Evolutionary conservation across 345 rosid genomes (phyloP), one percentile per base, ranked within the genome.

Genomic region (Aethionema arabicum): DNA sequence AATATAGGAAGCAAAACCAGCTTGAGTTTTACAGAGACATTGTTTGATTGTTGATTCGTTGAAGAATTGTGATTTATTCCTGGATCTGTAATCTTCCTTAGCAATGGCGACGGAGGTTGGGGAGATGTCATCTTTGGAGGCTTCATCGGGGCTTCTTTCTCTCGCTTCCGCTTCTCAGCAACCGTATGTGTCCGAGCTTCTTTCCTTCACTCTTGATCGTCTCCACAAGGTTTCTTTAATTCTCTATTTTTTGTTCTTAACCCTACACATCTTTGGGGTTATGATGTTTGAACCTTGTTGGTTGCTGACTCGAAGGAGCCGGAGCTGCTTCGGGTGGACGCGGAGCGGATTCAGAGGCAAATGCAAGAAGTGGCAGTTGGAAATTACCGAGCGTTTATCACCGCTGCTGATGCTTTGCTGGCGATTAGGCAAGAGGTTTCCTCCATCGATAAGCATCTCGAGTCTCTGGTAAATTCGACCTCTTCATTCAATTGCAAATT

Each of bases 341-440:
- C 88, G 10, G 96, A 90, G 88, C 75, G 97, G 64, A 84, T 90
- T 54, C 97, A 87, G 77, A 85, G 86, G 84, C 95, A 93, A 77
- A 93, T 87, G 99, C 99, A 87, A 76, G 99, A 87, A 73, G 96
- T 93, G 38, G 97, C 99, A 2, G 92, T 90, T 54, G 92, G 86
- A 11, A 90, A 90, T 64, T 90, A 93, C 85, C 90, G 97, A 31
- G 86, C 96, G 32, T 93, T 93, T 75, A 87, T 93, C 51, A 80
- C 92, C 7, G 97, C 99, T 35, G 85, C 97, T 3, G 97, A 93
- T 77, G 92, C 96, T 12, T 73, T 90, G 74, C 88, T 85, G 61
- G 91, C 86, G 35, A 87, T 93, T 64, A 78, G 86, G 56, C 87
- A 83, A 57, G 87, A 93, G 79, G 96, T 90, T 6, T 81, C 92